Base-by-base conservation (phyloP, 2,329 filamentous ascomycete species). In the Ascochyta clinopodiicola region DNA sequence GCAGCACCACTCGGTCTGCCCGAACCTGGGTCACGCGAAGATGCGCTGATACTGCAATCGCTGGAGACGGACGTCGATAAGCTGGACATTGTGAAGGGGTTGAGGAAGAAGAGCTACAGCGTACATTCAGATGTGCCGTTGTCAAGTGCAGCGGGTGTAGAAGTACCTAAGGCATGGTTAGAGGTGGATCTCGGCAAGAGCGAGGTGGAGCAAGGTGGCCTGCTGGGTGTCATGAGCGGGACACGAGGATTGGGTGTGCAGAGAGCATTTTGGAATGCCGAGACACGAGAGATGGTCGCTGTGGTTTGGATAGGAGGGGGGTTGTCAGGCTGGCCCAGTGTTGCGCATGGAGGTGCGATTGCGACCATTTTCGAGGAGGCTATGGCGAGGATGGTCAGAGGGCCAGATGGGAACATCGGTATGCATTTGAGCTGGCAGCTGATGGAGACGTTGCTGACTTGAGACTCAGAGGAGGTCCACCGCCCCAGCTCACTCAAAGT, bases 311-410 rank as follows among this genome's bases (percentile, higher is more conserved):
- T 92, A 49, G 90, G 90, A 6, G 73, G 79, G n/a, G 84, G 80
- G 1, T 69, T 88, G 19, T 79, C 82, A 43, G 89, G 90, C 4
- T 93, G 88, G 88, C 89, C 89, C 1, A 82, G 84, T 12, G 80
- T 90, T 36, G 85, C 86, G 46, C 90, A 94, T 76, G 90, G 90
- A 51, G 90, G 90, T 13, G 80, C 82, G 6, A 80, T 90, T 44
- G 88, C 87, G 7, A 91, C 87, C 0, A 73, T 90, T 3, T 75
- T 92, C 34, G 85, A 90, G 71, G 90, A 92, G 77, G 84, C 82
- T 46, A 79, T 91, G 58, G 86, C 86, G n/a, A 80, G 88, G 38
- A 86, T 85, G 82, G 84, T 65, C 75, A 88, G 62, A 82, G 86
- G 67, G 79, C 86, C 37, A 0, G 61, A 64, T 40, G 63, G 60